Percentiles rank a stretch among this genome's conserved stretches.
Conservation (phyloP, 495 filamentous ascomycete genomes). For the Penicillium coprophilum region DNA sequence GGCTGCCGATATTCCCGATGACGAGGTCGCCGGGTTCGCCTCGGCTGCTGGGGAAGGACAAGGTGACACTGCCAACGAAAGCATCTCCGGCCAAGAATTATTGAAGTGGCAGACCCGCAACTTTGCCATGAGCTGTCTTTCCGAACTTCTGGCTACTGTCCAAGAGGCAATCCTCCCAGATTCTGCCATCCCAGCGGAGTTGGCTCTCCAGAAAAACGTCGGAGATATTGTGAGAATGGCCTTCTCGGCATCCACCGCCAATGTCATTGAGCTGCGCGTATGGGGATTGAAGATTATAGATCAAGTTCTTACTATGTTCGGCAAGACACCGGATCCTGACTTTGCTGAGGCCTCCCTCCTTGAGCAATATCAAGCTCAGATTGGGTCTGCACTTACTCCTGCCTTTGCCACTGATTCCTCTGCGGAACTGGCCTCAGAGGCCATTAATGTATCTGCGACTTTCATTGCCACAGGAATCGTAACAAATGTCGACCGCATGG, state of each 20-base stretch:
- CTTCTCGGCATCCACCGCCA: conserved; percentile 94
- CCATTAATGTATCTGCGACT: conserved; percentile 94
- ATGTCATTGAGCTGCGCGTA: conserved; percentile 83
- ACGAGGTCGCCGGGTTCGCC: conserved; percentile 95
- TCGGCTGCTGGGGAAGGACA: conserved; percentile 62
- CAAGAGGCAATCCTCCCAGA: conserved; percentile 70
- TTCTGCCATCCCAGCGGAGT: conserved; percentile 66
- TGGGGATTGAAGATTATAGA: conserved; percentile 92
- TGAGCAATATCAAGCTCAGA: conserved; percentile 98
- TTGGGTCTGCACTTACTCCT: conserved; percentile 92
- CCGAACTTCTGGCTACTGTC: conserved; percentile 73
- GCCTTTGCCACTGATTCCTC: conserved; percentile 96
- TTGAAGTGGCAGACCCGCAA: conserved; percentile 94
- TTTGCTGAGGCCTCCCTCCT: conserved; percentile 93
- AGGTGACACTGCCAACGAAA: conserved; percentile 59
- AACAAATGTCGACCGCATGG: conserved; percentile 97
- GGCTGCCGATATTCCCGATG: conserved; percentile 79
- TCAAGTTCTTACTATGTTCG: conserved; percentile 92
- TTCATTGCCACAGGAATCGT: conserved; percentile 98
- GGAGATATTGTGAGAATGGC: conserved; percentile 96
- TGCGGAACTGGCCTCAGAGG: conserved; percentile 89
- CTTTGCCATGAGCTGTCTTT: conserved; percentile 90
- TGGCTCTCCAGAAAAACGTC: conserved; percentile 76
- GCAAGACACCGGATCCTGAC: conserved; percentile 91
- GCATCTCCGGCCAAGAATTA: conserved; percentile 74